phyloP scores from a whole-genome alignment of 768 basidiomycete genomes.

The Rhizopogon salebrosus region DNA sequence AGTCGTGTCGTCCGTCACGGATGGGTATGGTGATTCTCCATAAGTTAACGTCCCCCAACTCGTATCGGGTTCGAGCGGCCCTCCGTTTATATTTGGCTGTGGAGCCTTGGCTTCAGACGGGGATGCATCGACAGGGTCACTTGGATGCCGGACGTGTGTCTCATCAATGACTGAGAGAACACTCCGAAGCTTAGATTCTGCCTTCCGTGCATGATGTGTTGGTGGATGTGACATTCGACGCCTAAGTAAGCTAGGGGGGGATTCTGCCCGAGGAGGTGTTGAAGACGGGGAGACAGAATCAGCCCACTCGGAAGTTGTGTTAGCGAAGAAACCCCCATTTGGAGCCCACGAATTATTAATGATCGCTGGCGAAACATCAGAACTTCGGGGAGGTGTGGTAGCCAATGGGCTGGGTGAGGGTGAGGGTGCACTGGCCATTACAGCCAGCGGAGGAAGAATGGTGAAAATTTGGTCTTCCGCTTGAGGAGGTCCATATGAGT shows the following conservation, averaged over 20 bases:
- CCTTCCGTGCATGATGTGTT: conserved; percentile 42
- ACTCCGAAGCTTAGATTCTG: conserved; percentile 63
- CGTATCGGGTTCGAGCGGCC: conserved; percentile 22
- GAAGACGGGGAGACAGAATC: conserved; percentile 32
- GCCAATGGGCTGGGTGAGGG: conserved; percentile 57
- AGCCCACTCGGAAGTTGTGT: conserved; percentile 55
- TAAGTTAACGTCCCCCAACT: conserved; percentile 38
- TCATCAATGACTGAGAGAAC: conserved; percentile 75
- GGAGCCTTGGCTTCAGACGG: conserved; percentile 16
- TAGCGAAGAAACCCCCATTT: conserved; percentile 41
- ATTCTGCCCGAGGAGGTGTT: conserved; percentile 45
- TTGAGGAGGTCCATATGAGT: conserved; percentile 84
- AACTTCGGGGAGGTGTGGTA: conserved; percentile 33
- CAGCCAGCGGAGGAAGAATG: conserved; percentile 81
- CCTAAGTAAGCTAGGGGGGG: conserved; percentile 36
- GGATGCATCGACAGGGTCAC: conserved; percentile 13
- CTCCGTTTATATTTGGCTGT: conserved; percentile 25
- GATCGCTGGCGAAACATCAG: conserved; percentile 35
- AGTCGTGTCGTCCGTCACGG: conserved; percentile 35
- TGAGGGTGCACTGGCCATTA: conserved; percentile 61
- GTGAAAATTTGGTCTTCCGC: conserved; percentile 90
- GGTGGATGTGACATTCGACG: conserved; percentile 53
- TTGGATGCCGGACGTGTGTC: conserved; percentile 33
- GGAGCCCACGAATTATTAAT: conserved; percentile 48
- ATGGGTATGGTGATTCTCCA: conserved; percentile 32